Evolutionary conservation across 106 monocot species (phyloP).

Genomic region (Ottelia alismoides): DNA sequence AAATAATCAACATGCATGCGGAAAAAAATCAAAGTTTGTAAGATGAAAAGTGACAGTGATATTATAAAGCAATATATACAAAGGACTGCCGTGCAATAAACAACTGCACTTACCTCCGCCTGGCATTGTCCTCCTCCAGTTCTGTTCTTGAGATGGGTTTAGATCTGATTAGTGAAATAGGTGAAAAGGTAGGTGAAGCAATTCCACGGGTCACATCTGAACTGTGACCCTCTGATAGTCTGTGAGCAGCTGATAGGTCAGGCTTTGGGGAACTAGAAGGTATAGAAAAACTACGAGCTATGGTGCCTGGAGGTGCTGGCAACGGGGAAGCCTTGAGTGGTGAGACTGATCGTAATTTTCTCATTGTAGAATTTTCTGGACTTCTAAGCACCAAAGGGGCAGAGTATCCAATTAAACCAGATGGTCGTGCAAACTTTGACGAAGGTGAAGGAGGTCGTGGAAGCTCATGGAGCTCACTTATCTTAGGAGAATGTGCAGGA

Average conservation of each 20-base stretch:
- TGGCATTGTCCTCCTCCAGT: too few relatives aligned
- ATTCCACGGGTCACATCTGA: constrained; percentile 3
- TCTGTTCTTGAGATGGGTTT: too few relatives aligned
- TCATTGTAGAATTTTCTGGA: constrained; percentile 22
- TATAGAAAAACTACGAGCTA: constrained; percentile 88
- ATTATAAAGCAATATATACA: too few relatives aligned
- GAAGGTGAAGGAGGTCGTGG: constrained; percentile 61
- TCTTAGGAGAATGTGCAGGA: constrained; percentile 32
- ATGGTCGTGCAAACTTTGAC: constrained; percentile 6
- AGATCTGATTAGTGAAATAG: too few relatives aligned
- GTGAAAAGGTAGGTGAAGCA: too few relatives aligned
- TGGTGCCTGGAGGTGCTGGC: constrained; percentile 53
- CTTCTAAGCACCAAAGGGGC: constrained; percentile 58
- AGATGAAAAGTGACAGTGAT: too few relatives aligned
- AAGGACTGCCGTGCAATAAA: too few relatives aligned
- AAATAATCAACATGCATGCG: too few relatives aligned
- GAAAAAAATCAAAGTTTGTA: too few relatives aligned
- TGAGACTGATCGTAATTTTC: constrained; percentile 13
- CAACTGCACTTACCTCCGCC: too few relatives aligned
- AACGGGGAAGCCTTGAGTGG: constrained; percentile 53
- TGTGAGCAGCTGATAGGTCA: constrained; percentile 14
- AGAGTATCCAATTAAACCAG: constrained; percentile 48
- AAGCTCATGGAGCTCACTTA: constrained; percentile 79
- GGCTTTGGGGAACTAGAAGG: constrained; percentile 50
- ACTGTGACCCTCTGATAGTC: constrained; percentile 23